Base-by-base conservation (phyloP, 2,329 filamentous ascomycete genomes). In the Diaporthe humulicola region DNA sequence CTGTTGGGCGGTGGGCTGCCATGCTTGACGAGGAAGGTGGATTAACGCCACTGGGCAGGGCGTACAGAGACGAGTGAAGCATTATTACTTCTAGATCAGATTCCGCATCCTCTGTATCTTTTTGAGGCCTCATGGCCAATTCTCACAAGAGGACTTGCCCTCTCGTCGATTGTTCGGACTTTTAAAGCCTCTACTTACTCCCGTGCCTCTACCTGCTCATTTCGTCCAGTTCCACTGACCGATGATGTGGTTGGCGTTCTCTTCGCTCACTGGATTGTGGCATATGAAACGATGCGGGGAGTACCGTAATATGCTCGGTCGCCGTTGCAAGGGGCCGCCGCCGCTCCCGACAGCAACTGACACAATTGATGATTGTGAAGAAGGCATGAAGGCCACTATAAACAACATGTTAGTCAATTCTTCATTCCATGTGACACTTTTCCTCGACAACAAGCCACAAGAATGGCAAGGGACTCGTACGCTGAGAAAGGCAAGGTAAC, bases 1-100 rank as follows among this genome's bases (percentile, higher is more conserved):
- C 75, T 10, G 78, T 79, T 19, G 78, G 78, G 28, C 70, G 61
- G 25, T 78, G 78, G 76, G 78, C 78, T 25, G 66, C 74, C 17
- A 74, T 79, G 76, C 25, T 79, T 58, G 78, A 78, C 40, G 73
- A 40, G 1, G 30, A 74, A 19, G 78, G 78, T 50, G 71, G 58
- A 40, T 9, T 79, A 15, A 79, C 77, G 15, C 72, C 76, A 14
- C 14, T 79, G 69, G 78, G 78, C 6, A 77, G 28, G 50, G 54
- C 73, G 3, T 79, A 79, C 48, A 75, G 76, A 70, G 77, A 79
- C 50, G 77, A 60, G 4, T 77, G 52, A 70, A 22, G 14, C 4
- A 7, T 19, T 14, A 9, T 6, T n/a, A 8, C 14, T 25, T 28
- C 3, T 19, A 6, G n/a, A 10, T n/a, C 45, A n/a, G 3, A 8